A percentile compares a stretch with the other conserved stretches of the same genome.
Conservation (phyloP, 108 stramenopile species). For the Craspedostauros australis region DNA sequence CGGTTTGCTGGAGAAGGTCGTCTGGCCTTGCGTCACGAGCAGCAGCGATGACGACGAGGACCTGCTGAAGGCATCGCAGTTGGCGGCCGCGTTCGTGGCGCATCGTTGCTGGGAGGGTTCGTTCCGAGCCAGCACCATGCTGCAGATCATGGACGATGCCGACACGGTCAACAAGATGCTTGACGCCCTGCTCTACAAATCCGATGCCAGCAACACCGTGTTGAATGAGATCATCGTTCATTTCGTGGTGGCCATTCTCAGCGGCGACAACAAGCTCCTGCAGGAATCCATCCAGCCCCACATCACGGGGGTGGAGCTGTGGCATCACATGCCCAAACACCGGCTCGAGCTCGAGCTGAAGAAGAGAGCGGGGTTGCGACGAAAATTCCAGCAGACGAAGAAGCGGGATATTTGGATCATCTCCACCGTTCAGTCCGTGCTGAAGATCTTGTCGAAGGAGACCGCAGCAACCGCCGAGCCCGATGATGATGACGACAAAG, state of each 20-base stretch:
- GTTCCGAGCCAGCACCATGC: constrained; percentile 8
- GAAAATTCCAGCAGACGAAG: constrained; percentile 14
- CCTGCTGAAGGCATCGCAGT: constrained; percentile 24
- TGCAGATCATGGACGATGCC: constrained; percentile 5
- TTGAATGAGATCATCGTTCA: constrained; percentile 31
- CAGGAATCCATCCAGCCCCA: constrained; percentile 11
- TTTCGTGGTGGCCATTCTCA: constrained; percentile 16
- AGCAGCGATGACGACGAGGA: constrained; percentile 11
- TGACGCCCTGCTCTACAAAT: constrained; percentile 22
- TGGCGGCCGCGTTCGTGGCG: constrained; percentile 21
- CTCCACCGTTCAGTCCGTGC: constrained; percentile 6
- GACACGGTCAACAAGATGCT: constrained; percentile 11
- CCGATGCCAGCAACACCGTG: constrained; percentile 15
- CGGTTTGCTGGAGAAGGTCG: constrained; percentile 23
- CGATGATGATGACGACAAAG: constrained; percentile 7
- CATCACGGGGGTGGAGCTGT: constrained; percentile 10
- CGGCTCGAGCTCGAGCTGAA: constrained; percentile 36
- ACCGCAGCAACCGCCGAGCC: background rate
- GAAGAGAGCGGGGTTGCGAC: constrained; percentile 25
- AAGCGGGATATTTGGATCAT: constrained; percentile 34
- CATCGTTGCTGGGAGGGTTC: constrained; percentile 24
- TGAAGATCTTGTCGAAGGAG: constrained; percentile 20
- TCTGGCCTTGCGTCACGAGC: constrained; percentile 28
- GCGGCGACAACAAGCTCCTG: constrained; percentile 15
- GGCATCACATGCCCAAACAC: constrained; percentile 30